Base-by-base conservation (phyloP, 2,329 filamentous ascomycete genomes). In the Endoconidiophora polonica region DNA sequence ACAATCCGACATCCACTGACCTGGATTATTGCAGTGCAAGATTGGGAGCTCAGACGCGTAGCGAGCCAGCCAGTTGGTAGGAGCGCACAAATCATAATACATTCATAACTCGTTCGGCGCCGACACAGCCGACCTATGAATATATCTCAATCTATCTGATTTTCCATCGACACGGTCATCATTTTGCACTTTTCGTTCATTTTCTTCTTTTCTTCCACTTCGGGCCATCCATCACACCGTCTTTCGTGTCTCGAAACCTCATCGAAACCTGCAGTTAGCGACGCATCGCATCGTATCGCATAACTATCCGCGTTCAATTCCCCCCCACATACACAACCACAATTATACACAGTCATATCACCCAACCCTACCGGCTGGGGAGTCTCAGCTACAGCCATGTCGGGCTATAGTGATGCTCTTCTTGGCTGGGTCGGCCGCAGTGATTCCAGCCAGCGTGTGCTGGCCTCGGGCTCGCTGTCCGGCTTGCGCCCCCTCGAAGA, bases 391-490 rank as follows among this genome's bases (percentile, higher is more conserved):
- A 9, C 20, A 39, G 33, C 37, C 43, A 53, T 53, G 51, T 39
- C 20, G n/a, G 46, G 51, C 42, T 53, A 49, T 29, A 53, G 51
- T 39, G 51, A 53, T 41, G 45, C 46, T 38, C 48, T 53, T 29
- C 26, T 53, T 24, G 42, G 46, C 42, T 53, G 47, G 46, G 33
- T 43, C 26, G 24, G 37, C 37, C 51, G 51, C 38, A 62, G 57
- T 2, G 49, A 42, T 14, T 58, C 57, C 50, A 42, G 60, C 55
- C 72, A 75, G 62, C 64, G 69, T 65, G 65, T 68, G 59, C 61
- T 76, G 53, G 67, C 68, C 58, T 74, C 76, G 50, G 77, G 77
- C 57, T 81, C 77, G 53, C 74, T 81, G 59, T 70, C 74, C 14
- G 77, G 78, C 56, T 71, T 71, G 57, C 70, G 73, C 53, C 67